Evolutionary conservation across 2,329 filamentous ascomycete genomes (phyloP), one percentile per base, ranked within the genome.

Genomic region (Botrytis cinerea): DNA sequence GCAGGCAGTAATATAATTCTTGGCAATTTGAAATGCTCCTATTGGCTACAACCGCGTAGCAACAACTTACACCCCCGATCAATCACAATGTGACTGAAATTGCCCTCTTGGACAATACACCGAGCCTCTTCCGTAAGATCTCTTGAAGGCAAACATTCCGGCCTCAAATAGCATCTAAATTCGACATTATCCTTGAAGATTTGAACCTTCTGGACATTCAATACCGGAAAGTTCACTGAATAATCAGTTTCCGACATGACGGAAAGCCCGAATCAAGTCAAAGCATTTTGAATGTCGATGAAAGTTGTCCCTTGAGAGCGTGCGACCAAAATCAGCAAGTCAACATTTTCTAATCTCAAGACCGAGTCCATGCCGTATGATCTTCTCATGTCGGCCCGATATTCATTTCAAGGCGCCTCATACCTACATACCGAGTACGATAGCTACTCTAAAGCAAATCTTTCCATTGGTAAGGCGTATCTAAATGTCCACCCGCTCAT

Each of bases 401-500:
- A 16, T 32, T 43, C 6, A 57, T 43, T 32, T 54, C 25, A 43
- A 68, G 48, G 22, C 48, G 38, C 35, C 35, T 68, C 38, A 32
- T 43, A 22, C 25, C 46, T 20, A 40, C 64, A 68, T 54, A 43
- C 64, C 64, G 46, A 57, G 35, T 57, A 57, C n/a, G n/a, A 57
- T 57, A 43, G 28, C 35, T n/a, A 51, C 48, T 9, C 35, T 51
- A 9, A 10, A 5, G 2, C 46, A 12, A 25, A 51, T 35, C 22
- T 35, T 51, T 16, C 46, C 4, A n/a, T 57, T 43, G 12, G 25
- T 43, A 57, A 57, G 28, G n/a, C 6, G n/a, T 28, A 57, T 28
- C 35, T 8, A 14, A 10, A 51, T n/a, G 7, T 35, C 43, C n/a
- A 67, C 38, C 48, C 28, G 46, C 28, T 2, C 45, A 20, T 40